Evolutionary conservation across 495 filamentous ascomycete species (phyloP).

Genomic region (Penicillium canescens): DNA sequence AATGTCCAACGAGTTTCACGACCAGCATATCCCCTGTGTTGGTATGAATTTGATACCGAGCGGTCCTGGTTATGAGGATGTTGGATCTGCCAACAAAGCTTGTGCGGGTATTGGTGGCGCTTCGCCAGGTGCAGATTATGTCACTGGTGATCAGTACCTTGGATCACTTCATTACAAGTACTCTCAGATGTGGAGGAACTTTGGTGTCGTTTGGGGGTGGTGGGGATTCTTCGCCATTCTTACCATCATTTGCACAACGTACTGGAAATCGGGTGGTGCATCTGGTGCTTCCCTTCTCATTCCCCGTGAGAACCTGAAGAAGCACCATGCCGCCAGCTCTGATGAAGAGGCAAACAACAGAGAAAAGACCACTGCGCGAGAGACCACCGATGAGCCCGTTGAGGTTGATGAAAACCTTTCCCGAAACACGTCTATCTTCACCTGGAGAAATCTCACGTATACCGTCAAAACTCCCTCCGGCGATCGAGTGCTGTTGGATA

Average conservation of each 20-base stretch:
- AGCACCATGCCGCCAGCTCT: conserved; percentile 10
- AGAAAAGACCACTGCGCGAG: conserved; percentile 16
- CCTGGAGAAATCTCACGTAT: conserved; percentile 62
- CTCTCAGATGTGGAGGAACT: conserved; percentile 46
- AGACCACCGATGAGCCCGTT: conserved; percentile 7
- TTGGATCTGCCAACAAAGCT: conserved; percentile 32
- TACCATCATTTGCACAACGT: conserved; percentile 32
- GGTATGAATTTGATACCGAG: conserved; percentile 43
- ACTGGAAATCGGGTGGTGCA: conserved; percentile 32
- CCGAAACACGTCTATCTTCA: conserved; percentile 56
- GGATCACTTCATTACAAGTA: conserved; percentile 46
- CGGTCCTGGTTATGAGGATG: conserved; percentile 30
- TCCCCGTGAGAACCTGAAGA: conserved; percentile 37
- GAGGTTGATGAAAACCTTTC: conserved; percentile 28
- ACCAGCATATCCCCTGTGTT: conserved; percentile 47
- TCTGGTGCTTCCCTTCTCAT: conserved; percentile 33
- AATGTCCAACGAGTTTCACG: conserved; percentile 65
- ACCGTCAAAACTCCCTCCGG: conserved; percentile 44
- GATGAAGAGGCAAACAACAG: conserved; percentile 31
- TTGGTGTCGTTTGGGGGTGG: conserved; percentile 42
- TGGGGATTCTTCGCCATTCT: conserved; percentile 39
- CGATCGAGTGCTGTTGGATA: conserved; percentile 60
- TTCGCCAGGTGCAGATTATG: conserved; percentile 37
- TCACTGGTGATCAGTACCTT: conserved; percentile 51
- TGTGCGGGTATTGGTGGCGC: conserved; percentile 55